Evolutionary conservation across 805 yeast species (phyloP).

Genomic region (Sungouiella thailandica): DNA sequence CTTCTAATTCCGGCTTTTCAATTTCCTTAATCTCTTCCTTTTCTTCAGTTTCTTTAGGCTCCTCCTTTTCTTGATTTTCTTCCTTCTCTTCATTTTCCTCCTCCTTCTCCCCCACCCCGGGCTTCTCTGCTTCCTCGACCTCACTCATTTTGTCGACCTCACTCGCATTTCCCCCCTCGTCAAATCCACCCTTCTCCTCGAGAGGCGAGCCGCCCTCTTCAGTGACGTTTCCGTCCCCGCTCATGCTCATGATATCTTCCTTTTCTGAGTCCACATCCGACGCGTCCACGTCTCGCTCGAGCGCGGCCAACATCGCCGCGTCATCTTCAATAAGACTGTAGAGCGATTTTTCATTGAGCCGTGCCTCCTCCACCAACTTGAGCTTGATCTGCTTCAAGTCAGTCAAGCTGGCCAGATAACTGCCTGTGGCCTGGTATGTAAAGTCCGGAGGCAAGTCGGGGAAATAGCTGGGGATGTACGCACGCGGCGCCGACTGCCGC

Average conservation of each 20-base stretch:
- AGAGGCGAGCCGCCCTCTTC: conserved; percentile 3
- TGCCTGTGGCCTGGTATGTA: conserved; percentile 77
- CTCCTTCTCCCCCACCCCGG: neutral
- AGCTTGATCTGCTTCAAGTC: conserved; percentile 71
- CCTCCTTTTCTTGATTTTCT: neutral
- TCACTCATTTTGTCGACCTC: neutral
- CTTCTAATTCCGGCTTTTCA: conserved; percentile 7
- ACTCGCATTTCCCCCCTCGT: neutral
- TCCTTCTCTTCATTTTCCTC: neutral
- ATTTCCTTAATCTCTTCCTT: conserved; percentile 3
- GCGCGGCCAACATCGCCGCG: conserved; percentile 19
- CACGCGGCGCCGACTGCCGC: conserved; percentile 33
- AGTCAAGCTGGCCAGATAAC: conserved; percentile 53
- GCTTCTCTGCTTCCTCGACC: neutral
- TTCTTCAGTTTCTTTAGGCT: neutral
- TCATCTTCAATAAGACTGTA: conserved; percentile 48
- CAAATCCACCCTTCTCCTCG: neutral
- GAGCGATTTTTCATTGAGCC: conserved; percentile 74
- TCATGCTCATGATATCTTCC: conserved; percentile 20
- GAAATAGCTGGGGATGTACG: conserved; percentile 66
- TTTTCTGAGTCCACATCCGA: conserved; percentile 14
- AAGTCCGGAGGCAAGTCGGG: conserved; percentile 94
- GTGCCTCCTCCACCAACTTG: conserved; percentile 73
- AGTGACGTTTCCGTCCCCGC: conserved; percentile 2
- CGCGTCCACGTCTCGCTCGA: conserved; percentile 23